These are phyloP conservation scores for Bidens hawaiensis DNA, from an alignment of 140 eudicot genomes.

Conservation along the genomic window DNA sequence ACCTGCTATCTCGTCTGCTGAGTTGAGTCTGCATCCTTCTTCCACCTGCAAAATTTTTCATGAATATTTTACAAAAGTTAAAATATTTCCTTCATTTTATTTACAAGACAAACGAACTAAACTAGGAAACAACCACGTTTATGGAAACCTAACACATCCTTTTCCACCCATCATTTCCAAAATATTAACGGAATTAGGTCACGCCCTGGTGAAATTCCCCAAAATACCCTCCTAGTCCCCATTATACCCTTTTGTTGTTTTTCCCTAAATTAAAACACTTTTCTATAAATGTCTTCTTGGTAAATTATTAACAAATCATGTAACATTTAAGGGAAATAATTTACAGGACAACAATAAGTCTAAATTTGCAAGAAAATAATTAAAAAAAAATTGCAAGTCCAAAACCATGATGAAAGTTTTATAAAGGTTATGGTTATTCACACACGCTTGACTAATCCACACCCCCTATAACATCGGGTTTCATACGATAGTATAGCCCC, in stretches of 20 bases:
- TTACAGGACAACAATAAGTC: background rate
- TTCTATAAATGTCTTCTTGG: background rate
- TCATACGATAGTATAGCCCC: too few relatives aligned
- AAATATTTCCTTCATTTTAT: conserved; percentile 12
- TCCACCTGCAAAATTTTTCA: conserved; percentile 58
- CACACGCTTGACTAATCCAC: too few relatives aligned
- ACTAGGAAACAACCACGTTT: conserved; percentile 22
- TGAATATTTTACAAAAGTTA: background rate
- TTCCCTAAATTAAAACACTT: too few relatives aligned
- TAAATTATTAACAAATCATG: too few relatives aligned
- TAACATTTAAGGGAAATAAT: too few relatives aligned
- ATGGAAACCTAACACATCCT: conserved; percentile 32
- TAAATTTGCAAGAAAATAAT: background rate
- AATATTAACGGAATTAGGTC: conserved; percentile 31
- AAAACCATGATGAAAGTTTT: conserved; percentile 19
- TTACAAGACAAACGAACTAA: conserved; percentile 14
- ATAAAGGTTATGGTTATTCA: too few relatives aligned
- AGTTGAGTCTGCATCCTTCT: conserved; percentile 83
- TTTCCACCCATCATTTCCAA: conserved; percentile 37
- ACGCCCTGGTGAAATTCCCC: conserved; percentile 25
- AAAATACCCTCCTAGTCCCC: conserved; percentile 12
- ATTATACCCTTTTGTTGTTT: background rate
- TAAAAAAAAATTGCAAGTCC: too few relatives aligned
- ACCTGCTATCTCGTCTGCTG: conserved; percentile 86
- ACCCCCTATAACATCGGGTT: too few relatives aligned